Conservation (phyloP, 1,139 yeast species). For the Candida buenavistaensis region DNA sequence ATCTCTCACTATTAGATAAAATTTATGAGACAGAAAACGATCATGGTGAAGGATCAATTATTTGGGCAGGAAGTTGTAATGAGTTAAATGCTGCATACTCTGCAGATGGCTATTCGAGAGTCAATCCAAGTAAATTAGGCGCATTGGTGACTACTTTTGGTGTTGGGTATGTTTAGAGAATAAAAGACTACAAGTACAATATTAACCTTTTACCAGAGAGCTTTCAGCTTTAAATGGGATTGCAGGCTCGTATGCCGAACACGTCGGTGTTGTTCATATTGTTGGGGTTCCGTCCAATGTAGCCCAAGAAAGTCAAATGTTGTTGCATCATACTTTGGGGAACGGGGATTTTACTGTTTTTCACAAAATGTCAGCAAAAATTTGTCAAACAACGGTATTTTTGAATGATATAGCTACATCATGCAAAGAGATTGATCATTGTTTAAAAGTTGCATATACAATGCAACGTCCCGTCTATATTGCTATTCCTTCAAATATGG, state of each 20-base stretch:
- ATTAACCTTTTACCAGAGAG: no score
- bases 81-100: slow-evolving; percentile 47
- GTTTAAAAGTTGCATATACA: slow-evolving; percentile 69
- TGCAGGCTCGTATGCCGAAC: slow-evolving; percentile 45
- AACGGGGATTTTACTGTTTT: slow-evolving; percentile 48
- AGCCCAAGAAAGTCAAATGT: slow-evolving; percentile 38
- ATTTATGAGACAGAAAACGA: slow-evolving; percentile 36
- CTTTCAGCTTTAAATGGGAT: slow-evolving; percentile 41
- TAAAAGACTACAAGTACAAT: no score
- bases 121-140: slow-evolving; percentile 30
- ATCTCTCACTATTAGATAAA: slow-evolving; percentile 37
- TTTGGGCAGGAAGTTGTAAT: slow-evolving; percentile 47
- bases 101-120: slow-evolving; percentile 43
- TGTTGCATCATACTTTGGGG: slow-evolving; percentile 47
- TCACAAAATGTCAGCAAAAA: slow-evolving; percentile 57
- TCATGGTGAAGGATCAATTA: slow-evolving; percentile 18
- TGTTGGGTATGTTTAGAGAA: slow-evolving; percentile 25
- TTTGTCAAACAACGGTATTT: slow-evolving; percentile 65
- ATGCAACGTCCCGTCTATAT: slow-evolving; percentile 82
- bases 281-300: slow-evolving; percentile 42
- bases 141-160: slow-evolving; percentile 45
- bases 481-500: slow-evolving; percentile 81
- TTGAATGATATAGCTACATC: slow-evolving; percentile 64
- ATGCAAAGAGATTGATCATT: slow-evolving; percentile 68
- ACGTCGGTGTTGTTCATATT: slow-evolving; percentile 40